Percentiles rank a stretch among this genome's conserved stretches.
Conservation (phyloP, 1,284 basidiomycete genomes). For the Ceratobasidium sp. region DNA sequence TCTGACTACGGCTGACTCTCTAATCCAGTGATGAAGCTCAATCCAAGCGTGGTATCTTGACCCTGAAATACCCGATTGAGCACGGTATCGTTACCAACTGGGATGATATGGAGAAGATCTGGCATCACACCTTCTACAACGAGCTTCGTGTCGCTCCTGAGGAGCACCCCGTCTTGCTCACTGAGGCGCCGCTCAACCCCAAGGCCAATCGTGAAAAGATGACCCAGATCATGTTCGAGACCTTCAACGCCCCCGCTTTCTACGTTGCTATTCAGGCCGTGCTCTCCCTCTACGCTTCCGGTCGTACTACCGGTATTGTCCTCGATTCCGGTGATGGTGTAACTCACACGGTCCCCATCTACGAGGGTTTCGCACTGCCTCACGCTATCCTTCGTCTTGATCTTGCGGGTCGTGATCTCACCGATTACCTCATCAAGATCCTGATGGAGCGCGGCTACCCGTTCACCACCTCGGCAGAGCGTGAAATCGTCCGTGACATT, state of each 20-base stretch:
- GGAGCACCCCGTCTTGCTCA: slow-evolving; percentile 78
- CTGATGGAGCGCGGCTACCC: slow-evolving; percentile 75
- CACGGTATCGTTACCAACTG: slow-evolving; percentile 76
- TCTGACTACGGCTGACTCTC: slow-evolving; percentile 17
- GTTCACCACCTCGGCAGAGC: slow-evolving; percentile 73
- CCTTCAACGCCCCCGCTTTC: slow-evolving; percentile 76
- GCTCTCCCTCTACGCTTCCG: slow-evolving; percentile 74
- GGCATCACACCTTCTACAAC: slow-evolving; percentile 89
- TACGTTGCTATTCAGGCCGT: slow-evolving; percentile 79
- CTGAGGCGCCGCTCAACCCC: slow-evolving; percentile 76
- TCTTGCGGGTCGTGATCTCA: slow-evolving; percentile 74
- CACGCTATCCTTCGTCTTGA: slow-evolving; percentile 76
- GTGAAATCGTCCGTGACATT: slow-evolving; percentile 76
- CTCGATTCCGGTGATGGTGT: slow-evolving; percentile 78
- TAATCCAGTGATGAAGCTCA: slow-evolving; percentile 86
- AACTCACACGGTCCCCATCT: slow-evolving; percentile 76
- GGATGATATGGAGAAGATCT: slow-evolving; percentile 75
- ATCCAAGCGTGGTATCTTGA: slow-evolving; percentile 95
- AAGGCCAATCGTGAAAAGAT: slow-evolving; percentile 78
- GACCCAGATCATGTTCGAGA: slow-evolving; percentile 80
- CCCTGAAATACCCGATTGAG: slow-evolving; percentile 76
- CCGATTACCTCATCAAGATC: slow-evolving; percentile 75
- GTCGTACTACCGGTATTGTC: slow-evolving; percentile 77
- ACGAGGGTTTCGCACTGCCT: slow-evolving; percentile 75
- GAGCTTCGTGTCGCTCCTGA: slow-evolving; percentile 83